These are phyloP conservation scores for Talaromyces sp. DNA, from an alignment of 2,329 filamentous ascomycete species.

Conservation along the genomic window DNA sequence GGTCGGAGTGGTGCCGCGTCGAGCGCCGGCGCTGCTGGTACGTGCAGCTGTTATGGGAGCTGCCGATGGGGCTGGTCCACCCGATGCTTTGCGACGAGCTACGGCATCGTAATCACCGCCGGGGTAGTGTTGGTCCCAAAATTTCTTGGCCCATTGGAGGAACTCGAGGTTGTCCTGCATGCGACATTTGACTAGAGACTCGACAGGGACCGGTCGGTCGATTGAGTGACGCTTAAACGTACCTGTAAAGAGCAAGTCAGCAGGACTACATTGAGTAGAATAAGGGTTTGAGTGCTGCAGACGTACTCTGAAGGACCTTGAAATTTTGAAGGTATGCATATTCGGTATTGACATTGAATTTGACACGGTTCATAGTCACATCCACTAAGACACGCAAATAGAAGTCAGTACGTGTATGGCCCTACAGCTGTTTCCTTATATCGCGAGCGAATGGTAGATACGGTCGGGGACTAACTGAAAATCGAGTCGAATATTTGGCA, in stretches of 20 bases:
- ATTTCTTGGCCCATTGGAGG: slow-evolving; percentile 92
- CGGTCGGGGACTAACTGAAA: slow-evolving; percentile 59
- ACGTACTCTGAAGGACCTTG: slow-evolving; percentile 90
- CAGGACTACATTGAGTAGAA: neutral
- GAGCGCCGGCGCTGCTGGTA: slow-evolving; percentile 49
- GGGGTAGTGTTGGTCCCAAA: slow-evolving; percentile 98
- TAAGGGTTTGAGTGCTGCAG: neutral
- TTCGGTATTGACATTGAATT: slow-evolving; percentile 97
- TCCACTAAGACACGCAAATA: slow-evolving; percentile 57
- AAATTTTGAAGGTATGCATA: slow-evolving; percentile 98
- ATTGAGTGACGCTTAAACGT: slow-evolving; percentile 80
- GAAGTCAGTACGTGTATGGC: neutral
- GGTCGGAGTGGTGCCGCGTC: slow-evolving; percentile 62
- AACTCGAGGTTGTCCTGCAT: slow-evolving; percentile 99
- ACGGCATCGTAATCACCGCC: slow-evolving; percentile 96
- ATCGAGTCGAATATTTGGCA: slow-evolving; percentile 99
- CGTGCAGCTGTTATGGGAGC: slow-evolving; percentile 44
- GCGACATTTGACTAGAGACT: slow-evolving; percentile 91
- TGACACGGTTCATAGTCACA: slow-evolving; percentile 90
- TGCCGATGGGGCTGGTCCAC: slow-evolving; percentile 50
- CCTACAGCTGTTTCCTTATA: neutral
- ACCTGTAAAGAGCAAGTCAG: slow-evolving; percentile 45
- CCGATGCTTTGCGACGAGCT: slow-evolving; percentile 73
- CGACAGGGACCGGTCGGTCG: slow-evolving; percentile 85
- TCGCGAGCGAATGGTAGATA: neutral